Evolutionary conservation across 495 filamentous ascomycete species (phyloP).

Genomic region (Lepraria neglecta): DNA sequence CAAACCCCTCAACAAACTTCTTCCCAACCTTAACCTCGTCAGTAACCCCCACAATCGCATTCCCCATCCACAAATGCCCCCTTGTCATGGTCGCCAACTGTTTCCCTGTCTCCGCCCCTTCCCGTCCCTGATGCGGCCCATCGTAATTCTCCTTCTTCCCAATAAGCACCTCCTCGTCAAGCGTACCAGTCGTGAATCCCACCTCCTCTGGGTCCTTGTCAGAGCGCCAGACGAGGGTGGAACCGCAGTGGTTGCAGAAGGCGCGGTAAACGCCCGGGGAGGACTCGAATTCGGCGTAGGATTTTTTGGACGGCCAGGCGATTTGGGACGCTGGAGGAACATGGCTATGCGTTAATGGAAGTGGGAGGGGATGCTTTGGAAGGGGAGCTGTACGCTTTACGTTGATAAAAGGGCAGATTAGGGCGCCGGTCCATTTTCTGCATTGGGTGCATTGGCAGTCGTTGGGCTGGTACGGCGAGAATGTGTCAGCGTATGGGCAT

Average conservation of each 20-base stretch:
- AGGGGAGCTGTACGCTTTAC: too few species aligned
- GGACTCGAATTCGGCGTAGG: background rate
- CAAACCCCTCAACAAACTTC: conserved; percentile 3
- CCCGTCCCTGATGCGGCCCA: background rate
- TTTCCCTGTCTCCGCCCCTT: too few species aligned
- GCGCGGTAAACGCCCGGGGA: background rate
- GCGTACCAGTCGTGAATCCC: conserved; percentile 1
- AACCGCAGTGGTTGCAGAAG: conserved; percentile 8
- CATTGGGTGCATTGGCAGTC: conserved; percentile 13
- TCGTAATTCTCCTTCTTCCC: background rate
- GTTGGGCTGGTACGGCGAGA: background rate
- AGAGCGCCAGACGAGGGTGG: conserved; percentile 6
- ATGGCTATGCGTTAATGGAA: too few species aligned
- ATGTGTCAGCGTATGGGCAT: too few species aligned
- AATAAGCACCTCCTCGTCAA: conserved; percentile 8
- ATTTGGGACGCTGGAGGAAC: too few species aligned
- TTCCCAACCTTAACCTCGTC: background rate
- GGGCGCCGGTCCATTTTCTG: conserved; percentile 4
- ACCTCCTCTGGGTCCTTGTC: conserved; percentile 11
- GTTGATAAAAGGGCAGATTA: background rate
- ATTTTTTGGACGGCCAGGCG: too few species aligned
- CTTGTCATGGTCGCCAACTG: background rate
- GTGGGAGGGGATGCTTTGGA: too few species aligned
- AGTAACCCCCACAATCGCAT: background rate
- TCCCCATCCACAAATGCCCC: background rate